Evolutionary conservation across 495 filamentous ascomycete genomes (phyloP).

Genomic region (Penicillium turbatum): DNA sequence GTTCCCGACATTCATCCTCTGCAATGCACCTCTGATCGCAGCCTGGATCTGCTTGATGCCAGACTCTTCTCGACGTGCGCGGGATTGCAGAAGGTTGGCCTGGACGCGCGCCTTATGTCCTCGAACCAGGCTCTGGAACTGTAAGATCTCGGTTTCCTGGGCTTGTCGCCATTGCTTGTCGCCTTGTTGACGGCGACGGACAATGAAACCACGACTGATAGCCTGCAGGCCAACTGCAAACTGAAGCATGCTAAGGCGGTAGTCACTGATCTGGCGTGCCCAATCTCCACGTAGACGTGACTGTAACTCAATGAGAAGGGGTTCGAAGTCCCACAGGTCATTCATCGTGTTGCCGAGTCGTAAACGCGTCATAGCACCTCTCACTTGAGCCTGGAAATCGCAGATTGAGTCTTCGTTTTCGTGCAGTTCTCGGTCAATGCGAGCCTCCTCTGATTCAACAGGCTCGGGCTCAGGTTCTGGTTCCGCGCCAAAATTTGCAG

Average conservation of each 20-base stretch:
- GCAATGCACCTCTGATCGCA: slow-evolving; percentile 57
- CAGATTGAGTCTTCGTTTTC: slow-evolving; percentile 66
- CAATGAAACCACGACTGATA: slow-evolving; percentile 71
- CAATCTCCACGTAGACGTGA: slow-evolving; percentile 76
- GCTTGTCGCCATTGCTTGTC: slow-evolving; percentile 65
- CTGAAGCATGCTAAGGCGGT: slow-evolving; percentile 69
- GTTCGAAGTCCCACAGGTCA: slow-evolving; percentile 83
- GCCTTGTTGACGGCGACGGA: slow-evolving; percentile 57
- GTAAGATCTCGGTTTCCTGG: slow-evolving; percentile 66
- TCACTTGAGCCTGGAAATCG: slow-evolving; percentile 84
- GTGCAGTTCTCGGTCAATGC: slow-evolving; percentile 76
- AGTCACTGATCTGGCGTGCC: slow-evolving; percentile 70
- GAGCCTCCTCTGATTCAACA: slow-evolving; percentile 82
- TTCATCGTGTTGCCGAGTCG: slow-evolving; percentile 81
- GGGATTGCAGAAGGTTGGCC: slow-evolving; percentile 58
- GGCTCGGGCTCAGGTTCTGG: slow-evolving; percentile 63
- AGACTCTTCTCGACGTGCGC: slow-evolving; percentile 53
- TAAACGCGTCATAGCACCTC: slow-evolving; percentile 74
- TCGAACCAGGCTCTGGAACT: slow-evolving; percentile 79
- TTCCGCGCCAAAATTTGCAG: slow-evolving; percentile 89
- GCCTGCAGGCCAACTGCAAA: slow-evolving; percentile 79
- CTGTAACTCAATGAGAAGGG: slow-evolving; percentile 73
- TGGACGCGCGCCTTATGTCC: slow-evolving; percentile 69
- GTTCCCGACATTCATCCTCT: slow-evolving; percentile 42
- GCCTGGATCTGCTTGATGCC: slow-evolving; percentile 58